A percentile compares a stretch with the other conserved stretches of the same genome.
These are phyloP conservation scores for Suhomyces sp. DNA, from an alignment of 805 yeast species.

Conservation along the genomic window DNA sequence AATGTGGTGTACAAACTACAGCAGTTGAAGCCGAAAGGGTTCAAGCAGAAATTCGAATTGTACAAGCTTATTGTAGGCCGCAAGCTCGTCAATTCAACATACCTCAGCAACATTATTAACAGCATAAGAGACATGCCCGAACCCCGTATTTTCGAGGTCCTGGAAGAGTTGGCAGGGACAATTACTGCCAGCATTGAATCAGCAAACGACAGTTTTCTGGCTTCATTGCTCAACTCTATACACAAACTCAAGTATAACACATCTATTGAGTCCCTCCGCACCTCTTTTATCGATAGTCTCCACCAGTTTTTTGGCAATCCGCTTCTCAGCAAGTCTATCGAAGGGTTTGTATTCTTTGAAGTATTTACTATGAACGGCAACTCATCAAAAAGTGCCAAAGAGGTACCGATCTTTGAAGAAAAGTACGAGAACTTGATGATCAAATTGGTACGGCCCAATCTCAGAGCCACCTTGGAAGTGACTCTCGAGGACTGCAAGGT, in stretches of 20 bases:
- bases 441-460: conserved; percentile 34
- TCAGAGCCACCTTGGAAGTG: conserved; percentile 28
- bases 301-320: conserved; percentile 17
- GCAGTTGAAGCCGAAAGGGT: background rate
- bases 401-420: conserved; percentile 26
- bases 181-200: background rate
- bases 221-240: background rate
- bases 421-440: conserved; percentile 39
- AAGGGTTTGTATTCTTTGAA: conserved; percentile 30
- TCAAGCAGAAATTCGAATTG: conserved; percentile 26
- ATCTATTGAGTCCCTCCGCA: background rate
- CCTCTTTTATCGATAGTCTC: background rate
- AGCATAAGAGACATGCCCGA: background rate
- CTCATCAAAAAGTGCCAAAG: background rate
- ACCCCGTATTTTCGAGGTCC: background rate
- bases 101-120: conserved; percentile 20
- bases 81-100: conserved; percentile 25
- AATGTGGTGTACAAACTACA: conserved; percentile 20
- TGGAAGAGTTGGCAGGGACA: background rate
- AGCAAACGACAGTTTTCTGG: background rate
- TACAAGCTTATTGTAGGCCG: conserved; percentile 28
- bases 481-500: conserved; percentile 30
- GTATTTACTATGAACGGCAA: conserved; percentile 31
- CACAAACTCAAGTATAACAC: background rate
- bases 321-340: conserved; percentile 18